Evolutionary conservation across 177 flowering plant genomes (phyloP), one percentile per base, ranked within the genome.

Genomic region (Tripterygium wilfordii): DNA sequence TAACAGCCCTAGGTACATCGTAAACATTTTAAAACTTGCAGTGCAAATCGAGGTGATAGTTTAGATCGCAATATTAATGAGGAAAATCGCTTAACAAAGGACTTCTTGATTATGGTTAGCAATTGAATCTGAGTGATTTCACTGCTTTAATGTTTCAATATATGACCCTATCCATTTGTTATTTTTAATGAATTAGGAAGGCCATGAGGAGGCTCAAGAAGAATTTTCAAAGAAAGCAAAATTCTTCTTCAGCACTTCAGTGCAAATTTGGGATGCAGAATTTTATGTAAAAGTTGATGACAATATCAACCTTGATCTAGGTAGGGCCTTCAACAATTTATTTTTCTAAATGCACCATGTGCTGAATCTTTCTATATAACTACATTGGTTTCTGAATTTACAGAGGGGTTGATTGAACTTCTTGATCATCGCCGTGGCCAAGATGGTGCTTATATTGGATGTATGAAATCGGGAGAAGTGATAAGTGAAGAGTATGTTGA

Each of bases 401-500:
- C 72, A 90, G 99, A 85, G 70, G 96, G 74, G 22, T 51, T 94
- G 56, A 71, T 85, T 58, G 82, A 62, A 56, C 71, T 83, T 67
- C 92, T 94, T 69, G 82, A 83, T 55, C 83, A 67, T 58, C 96
- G 81, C 6, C 96, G 83, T 51, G 82, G 71, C 55, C 82, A 83
- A 68, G 69, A 65, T 56, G 64, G 78, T 65, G 77, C 83, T 57
- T 94, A 94, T 59, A 76, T 94, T 48, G 99, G 99, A 45, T 94
- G 99, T 75, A 94, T 94, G 99, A 94, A 90, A 60, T 85, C 99
- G 17, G 99, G 99, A 53, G 90, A 72, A n/a, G 97, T 94, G 44
- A 61, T 94, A 42, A 48, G 72, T 42, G 99, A 94, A 62, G 80
- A 67, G 99, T 94, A 82, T 63, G 23, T 49, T 27, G 13, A 47